Conservation (phyloP, 257 asterid species). For the Forsythia viridissima region DNA sequence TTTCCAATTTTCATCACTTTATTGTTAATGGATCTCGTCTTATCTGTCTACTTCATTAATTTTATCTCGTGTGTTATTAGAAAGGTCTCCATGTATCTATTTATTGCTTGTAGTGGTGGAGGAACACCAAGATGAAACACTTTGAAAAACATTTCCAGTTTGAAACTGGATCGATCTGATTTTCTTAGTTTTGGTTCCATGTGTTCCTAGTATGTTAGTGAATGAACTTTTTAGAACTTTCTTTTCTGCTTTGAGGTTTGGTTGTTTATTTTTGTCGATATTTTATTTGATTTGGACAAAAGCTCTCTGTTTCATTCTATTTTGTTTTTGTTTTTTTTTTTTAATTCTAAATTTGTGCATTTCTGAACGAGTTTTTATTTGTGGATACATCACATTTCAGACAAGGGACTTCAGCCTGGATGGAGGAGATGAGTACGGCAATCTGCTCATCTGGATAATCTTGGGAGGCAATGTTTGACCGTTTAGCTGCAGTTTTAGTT, state of each 20-base stretch:
- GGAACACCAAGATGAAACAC: neutral
- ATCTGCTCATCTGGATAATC: no score
- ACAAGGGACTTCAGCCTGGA: constrained; percentile 75
- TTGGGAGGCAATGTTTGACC: neutral
- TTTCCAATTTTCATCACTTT: neutral
- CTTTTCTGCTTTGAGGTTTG: neutral
- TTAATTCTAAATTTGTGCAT: neutral
- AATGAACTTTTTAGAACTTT: neutral
- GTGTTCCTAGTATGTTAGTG: neutral
- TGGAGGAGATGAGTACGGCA: constrained; percentile 79
- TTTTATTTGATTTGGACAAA: neutral
- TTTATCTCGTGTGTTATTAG: neutral
- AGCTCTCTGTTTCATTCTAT: neutral
- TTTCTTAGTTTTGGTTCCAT: neutral
- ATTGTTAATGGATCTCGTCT: neutral
- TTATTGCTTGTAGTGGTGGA: neutral
- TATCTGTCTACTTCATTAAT: neutral
- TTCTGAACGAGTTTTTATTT: neutral
- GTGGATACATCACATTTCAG: constrained; percentile 41
- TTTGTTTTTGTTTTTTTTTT: neutral
- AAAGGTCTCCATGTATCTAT: neutral
- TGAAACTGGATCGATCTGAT: neutral
- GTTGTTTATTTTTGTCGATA: neutral
- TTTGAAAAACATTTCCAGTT: neutral
- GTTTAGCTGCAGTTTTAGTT: constrained; percentile 26